These are phyloP conservation scores for Gymnopilus dilepis DNA, from an alignment of 768 basidiomycete species.

Conservation along the genomic window DNA sequence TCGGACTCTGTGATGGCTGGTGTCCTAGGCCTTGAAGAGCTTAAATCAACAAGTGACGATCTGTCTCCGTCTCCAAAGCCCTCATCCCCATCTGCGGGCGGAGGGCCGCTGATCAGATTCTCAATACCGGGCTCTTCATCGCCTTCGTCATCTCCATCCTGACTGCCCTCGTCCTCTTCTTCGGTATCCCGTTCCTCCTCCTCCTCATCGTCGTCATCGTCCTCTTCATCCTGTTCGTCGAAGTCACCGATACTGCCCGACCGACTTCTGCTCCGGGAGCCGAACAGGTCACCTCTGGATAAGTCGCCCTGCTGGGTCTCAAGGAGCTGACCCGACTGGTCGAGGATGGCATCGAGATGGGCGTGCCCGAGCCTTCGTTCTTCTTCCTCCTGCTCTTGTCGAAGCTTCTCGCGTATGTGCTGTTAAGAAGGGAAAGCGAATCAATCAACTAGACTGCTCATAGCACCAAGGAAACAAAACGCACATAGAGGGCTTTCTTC, in stretches of 20 bases:
- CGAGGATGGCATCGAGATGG: conserved; percentile 88
- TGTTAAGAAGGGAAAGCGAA: conserved; percentile 31
- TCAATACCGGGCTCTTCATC: conserved; percentile 16
- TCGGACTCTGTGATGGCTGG: neutral
- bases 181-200: conserved; percentile 38
- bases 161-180: conserved; percentile 27
- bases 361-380: conserved; percentile 79
- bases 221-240: conserved; percentile 34
- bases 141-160: conserved; percentile 29
- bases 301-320: conserved; percentile 83
- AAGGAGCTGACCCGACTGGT: conserved; percentile 86
- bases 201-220: conserved; percentile 40
- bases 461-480: conserved; percentile 36
- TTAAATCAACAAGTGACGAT: conserved; percentile 11
- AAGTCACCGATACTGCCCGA: conserved; percentile 53
- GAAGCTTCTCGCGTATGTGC: conserved; percentile 77
- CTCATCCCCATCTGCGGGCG: neutral
- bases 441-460: neutral
- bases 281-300: conserved; percentile 49
- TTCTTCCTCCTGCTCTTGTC: conserved; percentile 70
- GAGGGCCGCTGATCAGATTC: conserved; percentile 2
- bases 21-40: conserved; percentile 18
- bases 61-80: conserved; percentile 9
- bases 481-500: conserved; percentile 85
- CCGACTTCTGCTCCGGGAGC: conserved; percentile 62